Base-by-base conservation (phyloP, 208 protist genomes). In the Novymonas esmeraldas region DNA sequence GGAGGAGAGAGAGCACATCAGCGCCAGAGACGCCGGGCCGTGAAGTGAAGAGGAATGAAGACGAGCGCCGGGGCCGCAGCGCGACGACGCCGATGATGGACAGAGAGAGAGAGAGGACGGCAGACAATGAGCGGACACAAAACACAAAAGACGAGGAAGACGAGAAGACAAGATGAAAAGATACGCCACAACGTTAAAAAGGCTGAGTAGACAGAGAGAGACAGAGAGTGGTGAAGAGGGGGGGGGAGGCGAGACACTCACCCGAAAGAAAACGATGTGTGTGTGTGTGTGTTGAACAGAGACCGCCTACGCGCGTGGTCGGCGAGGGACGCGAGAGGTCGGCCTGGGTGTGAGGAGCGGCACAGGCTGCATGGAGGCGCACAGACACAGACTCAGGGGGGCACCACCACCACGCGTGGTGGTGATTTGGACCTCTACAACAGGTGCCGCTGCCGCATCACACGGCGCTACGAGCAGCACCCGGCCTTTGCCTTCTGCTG, bases 381-480 rank as follows among this genome's bases (percentile, higher is more conserved):
- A n/a, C n/a, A n/a, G n/a, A n/a, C n/a, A n/a, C n/a, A n/a, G n/a
- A n/a, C n/a, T n/a, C n/a, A n/a, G n/a, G n/a, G n/a, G n/a, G n/a
- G n/a, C n/a, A n/a, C n/a, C n/a, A n/a, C n/a, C n/a, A n/a, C n/a
- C n/a, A n/a, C n/a, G n/a, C n/a, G n/a, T n/a, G n/a, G n/a, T n/a
- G n/a, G n/a, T n/a, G n/a, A n/a, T n/a, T n/a, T n/a, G n/a, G n/a
- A n/a, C n/a, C n/a, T n/a, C n/a, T n/a, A n/a, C n/a, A n/a, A n/a
- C n/a, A n/a, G n/a, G n/a, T n/a, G n/a, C n/a, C n/a, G n/a, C n/a
- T n/a, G n/a, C n/a, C n/a, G n/a, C n/a, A n/a, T n/a, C n/a, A n/a
- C n/a, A n/a, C n/a, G n/a, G n/a, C n/a, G n/a, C n/a, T n/a, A 70
- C 29, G 52, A 85, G 36, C 67, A 86, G 63, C 81, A 85, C 22